Evolutionary conservation across 768 basidiomycete species (phyloP), one percentile per base, ranked within the genome.

Genomic region (Tulasnella calospora): DNA sequence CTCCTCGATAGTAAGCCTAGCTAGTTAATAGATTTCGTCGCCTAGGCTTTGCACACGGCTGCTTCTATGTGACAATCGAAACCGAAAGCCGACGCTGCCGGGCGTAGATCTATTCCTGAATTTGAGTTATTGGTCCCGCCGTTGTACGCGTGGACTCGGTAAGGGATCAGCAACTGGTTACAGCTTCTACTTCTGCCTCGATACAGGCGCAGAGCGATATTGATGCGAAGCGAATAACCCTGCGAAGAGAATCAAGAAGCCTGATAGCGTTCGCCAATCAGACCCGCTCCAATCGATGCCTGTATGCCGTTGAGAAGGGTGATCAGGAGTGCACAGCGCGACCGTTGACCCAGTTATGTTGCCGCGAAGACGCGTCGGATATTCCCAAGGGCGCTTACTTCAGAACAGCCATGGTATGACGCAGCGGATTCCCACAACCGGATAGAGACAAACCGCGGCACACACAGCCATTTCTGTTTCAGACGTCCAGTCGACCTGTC

Each of bases 381-480:
- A 67, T 27, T 67, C 61, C n/a, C 61, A n/a, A 51, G 61, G 61
- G 61, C 61, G 61, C 61, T 35, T 67, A 67, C 30, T n/a, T 57
- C n/a, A n/a, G 55, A 57, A 57, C 0, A 9, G 55, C 17, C 44
- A 21, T 51, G 51, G 13, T 67, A 44, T 67, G 61, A 67, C 61
- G 61, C 61, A 67, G 35, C 33, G 61, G 6, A n/a, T 67, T 67
- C 61, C 61, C 61, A 35, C 61, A n/a, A 51, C 51, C 23, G 21
- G 61, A 67, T 10, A 3, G 61, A 67, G 61, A 67, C 61, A 67
- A 67, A 67, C 61, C 61, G 61, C 61, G 61, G 61, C 61, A 67
- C 61, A 67, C 61, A 67, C 61, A 67, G 61, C 61, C 61, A 67
- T 67, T 67, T 67, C 61, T 67, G 61, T 67, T 67, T 35, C 23